These are phyloP conservation scores for Citrullus mucosospermus DNA, from an alignment of 306 rosid genomes.

Conservation along the genomic window DNA sequence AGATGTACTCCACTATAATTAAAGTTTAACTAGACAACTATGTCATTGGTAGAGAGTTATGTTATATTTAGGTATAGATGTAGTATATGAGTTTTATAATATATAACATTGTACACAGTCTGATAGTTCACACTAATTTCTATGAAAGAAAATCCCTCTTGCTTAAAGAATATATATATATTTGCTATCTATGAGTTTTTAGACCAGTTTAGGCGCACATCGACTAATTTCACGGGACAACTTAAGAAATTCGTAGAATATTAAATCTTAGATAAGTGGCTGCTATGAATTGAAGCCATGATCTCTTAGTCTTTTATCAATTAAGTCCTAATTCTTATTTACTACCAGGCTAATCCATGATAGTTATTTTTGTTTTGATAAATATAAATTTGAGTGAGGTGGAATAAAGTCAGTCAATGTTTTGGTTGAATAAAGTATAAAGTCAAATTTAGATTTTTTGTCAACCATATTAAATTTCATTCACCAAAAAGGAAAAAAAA, in stretches of 20 bases:
- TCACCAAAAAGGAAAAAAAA: neutral
- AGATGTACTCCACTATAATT: too few species aligned
- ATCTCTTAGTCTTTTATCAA: too few species aligned
- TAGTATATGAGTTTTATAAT: neutral
- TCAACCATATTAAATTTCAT: neutral
- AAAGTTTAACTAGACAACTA: neutral
- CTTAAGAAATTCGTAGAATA: too few species aligned
- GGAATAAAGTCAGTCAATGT: neutral
- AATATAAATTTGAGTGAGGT: neutral
- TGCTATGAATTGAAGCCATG: too few species aligned
- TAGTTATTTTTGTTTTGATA: too few species aligned
- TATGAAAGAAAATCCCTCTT: neutral
- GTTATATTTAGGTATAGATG: too few species aligned
- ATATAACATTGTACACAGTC: neutral
- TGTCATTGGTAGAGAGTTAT: neutral
- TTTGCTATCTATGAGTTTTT: too few species aligned
- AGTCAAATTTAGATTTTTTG: neutral
- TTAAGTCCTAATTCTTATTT: too few species aligned
- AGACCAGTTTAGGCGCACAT: too few species aligned
- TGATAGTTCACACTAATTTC: neutral
- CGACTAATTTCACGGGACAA: too few species aligned
- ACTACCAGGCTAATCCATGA: too few species aligned
- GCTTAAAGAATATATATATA: neutral
- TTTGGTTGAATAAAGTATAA: neutral
- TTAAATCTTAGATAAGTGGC: too few species aligned